These are phyloP conservation scores for Pharus latifolius DNA, from an alignment of 176 grass and related monocot species.

Conservation along the genomic window DNA sequence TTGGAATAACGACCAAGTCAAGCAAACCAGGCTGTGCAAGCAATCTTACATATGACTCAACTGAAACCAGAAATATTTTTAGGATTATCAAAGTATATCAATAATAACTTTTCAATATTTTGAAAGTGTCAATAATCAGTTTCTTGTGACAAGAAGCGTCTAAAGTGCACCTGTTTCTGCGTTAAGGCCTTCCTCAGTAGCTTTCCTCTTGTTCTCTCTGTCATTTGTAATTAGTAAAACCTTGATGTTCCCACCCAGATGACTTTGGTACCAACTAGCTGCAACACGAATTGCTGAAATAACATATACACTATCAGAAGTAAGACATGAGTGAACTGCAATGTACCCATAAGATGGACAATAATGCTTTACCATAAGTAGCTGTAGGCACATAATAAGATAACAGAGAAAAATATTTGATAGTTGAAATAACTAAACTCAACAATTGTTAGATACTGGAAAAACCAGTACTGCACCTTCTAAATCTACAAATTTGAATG, in stretches of 20 bases:
- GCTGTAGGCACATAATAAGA: too few relatives aligned
- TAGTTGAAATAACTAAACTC: too few relatives aligned
- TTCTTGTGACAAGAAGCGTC: neutral
- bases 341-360: neutral
- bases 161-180: conserved; percentile 60
- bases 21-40: conserved; percentile 86
- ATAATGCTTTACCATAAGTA: neutral
- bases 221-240: conserved; percentile 89
- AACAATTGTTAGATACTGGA: too few relatives aligned
- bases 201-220: conserved; percentile 81
- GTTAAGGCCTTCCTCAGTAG: conserved; percentile 74
- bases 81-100: neutral
- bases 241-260: conserved; percentile 56
- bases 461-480: too few relatives aligned
- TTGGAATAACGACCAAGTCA: conserved; percentile 63
- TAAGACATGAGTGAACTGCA: too few relatives aligned
- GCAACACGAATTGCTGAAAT: conserved; percentile 83
- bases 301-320: neutral
- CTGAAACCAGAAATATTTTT: conserved; percentile 42
- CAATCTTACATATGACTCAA: conserved; percentile 85
- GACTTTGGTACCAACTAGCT: conserved; percentile 89
- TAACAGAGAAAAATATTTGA: too few relatives aligned
- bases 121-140: neutral
- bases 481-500: too few relatives aligned
- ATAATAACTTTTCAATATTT: neutral